A percentile compares a stretch with the other conserved stretches of the same genome.
These are phyloP conservation scores for Aspergillus viridinutans DNA, from an alignment of 2,329 filamentous ascomycete species.

Conservation along the genomic window DNA sequence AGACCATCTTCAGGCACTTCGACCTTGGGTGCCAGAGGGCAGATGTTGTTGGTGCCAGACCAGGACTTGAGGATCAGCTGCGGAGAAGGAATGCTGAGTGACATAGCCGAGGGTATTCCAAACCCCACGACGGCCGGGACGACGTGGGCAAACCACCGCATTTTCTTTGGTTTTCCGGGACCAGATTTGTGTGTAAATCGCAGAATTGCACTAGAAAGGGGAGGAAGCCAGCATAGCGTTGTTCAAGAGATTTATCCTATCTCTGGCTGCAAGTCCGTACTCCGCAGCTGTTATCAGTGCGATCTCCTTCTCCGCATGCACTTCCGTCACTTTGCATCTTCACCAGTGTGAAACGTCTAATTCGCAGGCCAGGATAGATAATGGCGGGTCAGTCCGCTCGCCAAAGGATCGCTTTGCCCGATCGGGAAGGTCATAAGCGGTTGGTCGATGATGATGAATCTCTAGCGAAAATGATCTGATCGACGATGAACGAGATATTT, in stretches of 20 bases:
- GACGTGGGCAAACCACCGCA: background rate
- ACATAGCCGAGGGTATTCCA: conserved; percentile 4
- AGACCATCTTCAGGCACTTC: conserved; percentile 25
- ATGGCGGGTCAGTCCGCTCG: background rate
- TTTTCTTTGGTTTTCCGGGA: background rate
- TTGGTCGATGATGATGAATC: background rate
- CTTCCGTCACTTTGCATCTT: background rate
- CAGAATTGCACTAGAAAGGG: background rate
- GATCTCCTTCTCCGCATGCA: background rate
- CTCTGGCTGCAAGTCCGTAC: background rate
- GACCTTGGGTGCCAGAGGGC: conserved; percentile 28
- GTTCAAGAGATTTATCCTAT: background rate
- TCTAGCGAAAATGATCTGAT: background rate
- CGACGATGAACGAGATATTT: background rate
- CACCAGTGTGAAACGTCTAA: background rate
- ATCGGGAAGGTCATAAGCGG: background rate
- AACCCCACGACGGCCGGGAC: background rate
- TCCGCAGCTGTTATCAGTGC: background rate
- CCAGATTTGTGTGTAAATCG: background rate
- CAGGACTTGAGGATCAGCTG: conserved; percentile 19
- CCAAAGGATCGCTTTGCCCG: background rate
- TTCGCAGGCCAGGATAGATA: background rate
- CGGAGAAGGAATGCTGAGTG: conserved; percentile 22
- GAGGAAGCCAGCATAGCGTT: background rate
- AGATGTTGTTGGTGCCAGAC: conserved; percentile 14